A percentile compares a stretch with the other conserved stretches of the same genome.
Conservation (phyloP, 768 basidiomycete genomes). For the Tricholoma hemisulphureum region DNA sequence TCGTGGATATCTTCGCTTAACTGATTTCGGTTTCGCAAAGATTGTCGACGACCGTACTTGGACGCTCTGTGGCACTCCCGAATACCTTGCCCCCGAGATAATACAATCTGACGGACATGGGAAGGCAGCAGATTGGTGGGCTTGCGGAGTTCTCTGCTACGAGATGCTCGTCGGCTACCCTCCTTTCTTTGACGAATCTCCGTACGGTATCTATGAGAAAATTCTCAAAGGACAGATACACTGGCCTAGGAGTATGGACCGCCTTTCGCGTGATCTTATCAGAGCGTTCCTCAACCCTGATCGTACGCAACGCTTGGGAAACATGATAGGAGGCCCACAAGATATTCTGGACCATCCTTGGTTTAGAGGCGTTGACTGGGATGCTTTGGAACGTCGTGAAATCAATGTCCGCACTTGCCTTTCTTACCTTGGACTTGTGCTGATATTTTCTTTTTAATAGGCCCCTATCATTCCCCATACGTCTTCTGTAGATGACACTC, state of each 20-base stretch:
- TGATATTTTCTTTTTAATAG: conserved; percentile 35
- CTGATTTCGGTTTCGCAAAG: conserved; percentile 98
- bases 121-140: conserved; percentile 99
- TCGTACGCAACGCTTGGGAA: conserved; percentile 86
- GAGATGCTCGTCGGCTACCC: conserved; percentile 99
- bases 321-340: conserved; percentile 87
- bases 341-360: conserved; percentile 91
- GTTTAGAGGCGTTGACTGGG: conserved; percentile 96
- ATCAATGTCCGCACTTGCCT: conserved; percentile 59
- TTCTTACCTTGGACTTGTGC: not conserved
- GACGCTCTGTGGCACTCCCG: conserved; percentile 95
- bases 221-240: conserved; percentile 85
- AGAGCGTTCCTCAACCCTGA: conserved; percentile 88
- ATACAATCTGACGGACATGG: conserved; percentile 98
- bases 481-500: conserved; percentile 76
- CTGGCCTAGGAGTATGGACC: conserved; percentile 91
- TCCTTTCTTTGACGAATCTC: conserved; percentile 98
- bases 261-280: conserved; percentile 85
- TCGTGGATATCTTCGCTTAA: conserved; percentile 89
- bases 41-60: conserved; percentile 97
- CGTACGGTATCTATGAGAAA: conserved; percentile 98
- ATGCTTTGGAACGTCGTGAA: conserved; percentile 78
- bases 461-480: conserved; percentile 86
- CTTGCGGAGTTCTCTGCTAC: conserved; percentile 93
- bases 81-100: conserved; percentile 97